Conservation (phyloP, 1,139 yeast genomes). For the Blastobotrys apis region DNA sequence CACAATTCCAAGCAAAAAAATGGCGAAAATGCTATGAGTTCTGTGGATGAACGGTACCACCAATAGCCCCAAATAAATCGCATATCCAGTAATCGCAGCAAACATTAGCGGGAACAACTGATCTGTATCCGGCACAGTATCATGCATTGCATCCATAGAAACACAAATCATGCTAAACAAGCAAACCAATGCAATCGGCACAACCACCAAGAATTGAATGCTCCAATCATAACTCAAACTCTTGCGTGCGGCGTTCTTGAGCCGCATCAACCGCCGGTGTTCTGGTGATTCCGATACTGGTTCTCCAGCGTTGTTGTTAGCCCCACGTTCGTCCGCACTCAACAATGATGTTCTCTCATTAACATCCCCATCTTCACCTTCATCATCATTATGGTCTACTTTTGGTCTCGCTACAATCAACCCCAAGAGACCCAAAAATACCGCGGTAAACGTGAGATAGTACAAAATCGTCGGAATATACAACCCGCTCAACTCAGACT, state of each 20-base stretch:
- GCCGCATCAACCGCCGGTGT: constrained; percentile 7
- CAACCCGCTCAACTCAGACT: constrained; percentile 52
- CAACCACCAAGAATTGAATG: constrained; percentile 60
- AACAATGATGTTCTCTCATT: constrained; percentile 8
- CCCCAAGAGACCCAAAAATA: constrained; percentile 53
- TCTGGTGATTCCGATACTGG: background rate
- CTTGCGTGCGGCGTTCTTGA: constrained; percentile 5
- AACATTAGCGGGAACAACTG: constrained; percentile 48
- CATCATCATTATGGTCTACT: constrained; percentile 13
- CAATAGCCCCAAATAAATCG: constrained; percentile 50
- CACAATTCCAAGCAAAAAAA: constrained; percentile 39
- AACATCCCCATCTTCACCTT: background rate
- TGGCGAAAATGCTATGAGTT: constrained; percentile 50
- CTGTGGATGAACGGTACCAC: constrained; percentile 70
- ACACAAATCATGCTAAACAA: constrained; percentile 46
- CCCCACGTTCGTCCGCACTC: no score
- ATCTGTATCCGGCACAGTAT: constrained; percentile 64
- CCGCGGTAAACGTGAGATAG: constrained; percentile 47
- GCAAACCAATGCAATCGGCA: constrained; percentile 58
- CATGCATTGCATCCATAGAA: constrained; percentile 58
- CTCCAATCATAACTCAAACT: constrained; percentile 70
- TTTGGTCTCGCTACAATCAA: constrained; percentile 28
- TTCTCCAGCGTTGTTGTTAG: background rate
- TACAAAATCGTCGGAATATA: constrained; percentile 52
- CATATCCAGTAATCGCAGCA: constrained; percentile 38